These are phyloP conservation scores for Larix sibirica DNA, from an alignment of 83 land plant species.

Conservation along the genomic window DNA sequence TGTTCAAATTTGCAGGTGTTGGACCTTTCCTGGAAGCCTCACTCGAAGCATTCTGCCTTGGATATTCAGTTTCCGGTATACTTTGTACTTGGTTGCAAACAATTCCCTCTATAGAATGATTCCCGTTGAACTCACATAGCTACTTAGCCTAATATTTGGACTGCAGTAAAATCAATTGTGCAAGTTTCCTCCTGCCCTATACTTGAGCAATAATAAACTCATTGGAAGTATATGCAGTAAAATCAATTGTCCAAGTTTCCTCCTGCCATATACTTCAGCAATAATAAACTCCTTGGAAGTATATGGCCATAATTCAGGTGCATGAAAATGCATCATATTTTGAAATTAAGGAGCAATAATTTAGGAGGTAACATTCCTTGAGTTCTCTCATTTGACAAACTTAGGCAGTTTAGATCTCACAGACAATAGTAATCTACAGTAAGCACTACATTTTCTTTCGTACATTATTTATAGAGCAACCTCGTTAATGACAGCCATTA, in stretches of 20 bases:
- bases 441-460: no score
- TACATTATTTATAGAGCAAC: no score
- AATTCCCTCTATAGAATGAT: constrained; percentile 44
- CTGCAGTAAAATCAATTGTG: constrained; percentile 55
- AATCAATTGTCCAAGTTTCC: constrained; percentile 43
- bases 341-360: constrained; percentile 48
- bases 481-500: no score
- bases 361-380: constrained; percentile 54
- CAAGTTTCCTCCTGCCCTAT: constrained; percentile 54
- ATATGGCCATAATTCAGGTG: constrained; percentile 60
- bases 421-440: constrained; percentile 22
- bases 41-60: constrained; percentile 50
- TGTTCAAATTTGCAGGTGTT: no score
- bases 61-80: constrained; percentile 31
- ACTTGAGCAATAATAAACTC: constrained; percentile 50
- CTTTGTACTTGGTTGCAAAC: constrained; percentile 54
- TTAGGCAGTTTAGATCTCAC: constrained; percentile 52
- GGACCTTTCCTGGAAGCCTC: constrained; percentile 19
- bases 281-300: constrained; percentile 43
- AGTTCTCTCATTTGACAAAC: constrained; percentile 34
- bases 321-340: constrained; percentile 27
- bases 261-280: constrained; percentile 51
- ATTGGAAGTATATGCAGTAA: constrained; percentile 38
- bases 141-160: constrained; percentile 22
- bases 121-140: constrained; percentile 23